These are phyloP conservation scores for Triticum monococcum DNA, from an alignment of 176 grass and related monocot genomes.

Conservation along the genomic window DNA sequence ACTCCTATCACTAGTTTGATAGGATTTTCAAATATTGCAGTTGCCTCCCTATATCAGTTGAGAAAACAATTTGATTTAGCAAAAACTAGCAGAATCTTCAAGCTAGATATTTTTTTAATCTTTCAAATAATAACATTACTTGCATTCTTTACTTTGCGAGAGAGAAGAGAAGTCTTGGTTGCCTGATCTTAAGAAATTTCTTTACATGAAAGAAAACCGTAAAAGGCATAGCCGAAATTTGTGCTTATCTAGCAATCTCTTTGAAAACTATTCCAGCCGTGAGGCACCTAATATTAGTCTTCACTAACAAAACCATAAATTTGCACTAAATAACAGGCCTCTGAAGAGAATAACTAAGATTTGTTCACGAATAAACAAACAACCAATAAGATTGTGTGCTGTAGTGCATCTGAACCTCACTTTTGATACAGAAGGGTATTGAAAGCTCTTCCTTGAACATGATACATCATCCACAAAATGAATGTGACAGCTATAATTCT, in stretches of 20 bases:
- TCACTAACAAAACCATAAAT: background rate
- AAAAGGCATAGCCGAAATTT: background rate
- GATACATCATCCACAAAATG: background rate
- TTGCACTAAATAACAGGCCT: background rate
- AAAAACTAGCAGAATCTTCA: background rate
- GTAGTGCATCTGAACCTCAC: background rate
- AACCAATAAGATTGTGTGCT: background rate
- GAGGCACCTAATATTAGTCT: background rate
- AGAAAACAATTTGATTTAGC: background rate
- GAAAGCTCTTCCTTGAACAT: conserved; percentile 24
- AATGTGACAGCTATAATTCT: conserved; percentile 10
- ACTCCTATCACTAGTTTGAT: background rate
- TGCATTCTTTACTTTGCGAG: background rate
- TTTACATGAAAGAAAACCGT: background rate
- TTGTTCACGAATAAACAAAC: conserved; percentile 16
- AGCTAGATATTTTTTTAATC: background rate
- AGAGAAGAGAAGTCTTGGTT: background rate
- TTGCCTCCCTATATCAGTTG: background rate
- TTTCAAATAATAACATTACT: background rate
- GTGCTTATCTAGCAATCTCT: background rate
- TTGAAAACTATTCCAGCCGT: background rate
- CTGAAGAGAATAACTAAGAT: conserved; percentile 22
- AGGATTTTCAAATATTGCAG: background rate
- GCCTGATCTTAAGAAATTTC: background rate
- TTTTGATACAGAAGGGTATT: conserved; percentile 6